Evolutionary conservation across 2,329 filamentous ascomycete genomes (phyloP), one percentile per base, ranked within the genome.

Genomic region (Aureobasidium musti): DNA sequence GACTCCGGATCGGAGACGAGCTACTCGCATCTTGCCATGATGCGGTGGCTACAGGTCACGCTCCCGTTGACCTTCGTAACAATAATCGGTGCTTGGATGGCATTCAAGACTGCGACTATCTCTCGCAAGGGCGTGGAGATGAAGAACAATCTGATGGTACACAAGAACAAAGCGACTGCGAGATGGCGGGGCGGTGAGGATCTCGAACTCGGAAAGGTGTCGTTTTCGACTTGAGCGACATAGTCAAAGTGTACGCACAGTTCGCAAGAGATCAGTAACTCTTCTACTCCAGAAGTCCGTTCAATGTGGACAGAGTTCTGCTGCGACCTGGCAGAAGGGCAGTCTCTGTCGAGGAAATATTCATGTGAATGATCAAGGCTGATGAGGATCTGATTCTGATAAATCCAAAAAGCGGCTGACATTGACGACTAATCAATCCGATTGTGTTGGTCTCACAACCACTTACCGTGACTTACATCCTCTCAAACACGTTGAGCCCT

Each of bases 51-150:
- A 3, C 69, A 79, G 56, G 72, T 79, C 3, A 77, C 78, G 2
- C 54, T 79, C n/a, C 77, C 78, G 1, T 66, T 80, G 13, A 79
- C 76, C 2, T 41, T 70, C 2, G 6, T 79, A 0, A 79, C 78
- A 0, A 45, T 74, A 7, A 11, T 41, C 28, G 63, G 65, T 21
- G 71, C 71, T 21, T 73, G 69, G 68, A 53, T 52, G 7, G 70
- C 69, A 13, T 72, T 69, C 37, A 70, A 67, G 30, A 66, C 70
- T 30, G 54, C 67, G 21, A 50, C 68, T 21, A 35, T 39, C 8
- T 28, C 26, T 28, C 60, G 63, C 37, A 26, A 64, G 26, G 7
- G 45, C 5, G 6, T 7, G 17, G 50, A 54, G 50, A 54, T 30
- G 33, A 54, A 54, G 33, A 8, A 35, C 14, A 33, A 26, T n/a